Base-by-base conservation (phyloP, 345 rosid genomes). In the Camelina hispida region DNA sequence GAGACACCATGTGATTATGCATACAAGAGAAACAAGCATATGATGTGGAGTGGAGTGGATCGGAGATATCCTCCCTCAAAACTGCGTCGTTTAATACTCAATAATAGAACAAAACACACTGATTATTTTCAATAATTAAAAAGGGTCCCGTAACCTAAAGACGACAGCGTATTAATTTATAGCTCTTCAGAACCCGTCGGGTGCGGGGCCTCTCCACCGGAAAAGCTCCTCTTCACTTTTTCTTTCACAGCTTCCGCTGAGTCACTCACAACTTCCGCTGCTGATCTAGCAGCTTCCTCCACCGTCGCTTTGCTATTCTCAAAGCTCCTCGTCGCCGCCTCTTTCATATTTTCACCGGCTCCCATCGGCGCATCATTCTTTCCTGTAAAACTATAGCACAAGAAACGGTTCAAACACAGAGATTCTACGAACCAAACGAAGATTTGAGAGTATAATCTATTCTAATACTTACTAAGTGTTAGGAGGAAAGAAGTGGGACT, bases 271-370 rank as follows among this genome's bases (percentile, higher is more conserved):
- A 22, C 73, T 20, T 78, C 81, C 20, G 79, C 83, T 9, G 80
- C 73, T n/a, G 83, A 70, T 75, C 63, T 80, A 7, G 83, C 83
- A 35, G 74, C 72, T 71, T 60, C 80, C 52, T 80, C 83, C 30
- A 75, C 83, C 32, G 77, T 71, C 25, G 15, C 44, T 71, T 80
- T 75, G 28, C 77, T 75, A 28, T 75, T 30, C 77, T 53, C 73
- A 15, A 80, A 80, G 59, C 80, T 80, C 48, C 20, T 80, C 17
- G 62, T 68, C 11, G 62, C 71, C 5, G 83, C 83, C 5, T 80
- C 83, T 71, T 28, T 75, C 74, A 80, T 30, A 16, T 71, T 75
- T 17, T 38, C 80, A 20, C 73, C 82, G 1, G 75, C 44, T 60
- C 79, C 79, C 54, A 59, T 58, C 40, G 57, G 1, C 0, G 14